Evolutionary conservation across 768 basidiomycete species (phyloP).

Genomic region (Agrocybe pediades): DNA sequence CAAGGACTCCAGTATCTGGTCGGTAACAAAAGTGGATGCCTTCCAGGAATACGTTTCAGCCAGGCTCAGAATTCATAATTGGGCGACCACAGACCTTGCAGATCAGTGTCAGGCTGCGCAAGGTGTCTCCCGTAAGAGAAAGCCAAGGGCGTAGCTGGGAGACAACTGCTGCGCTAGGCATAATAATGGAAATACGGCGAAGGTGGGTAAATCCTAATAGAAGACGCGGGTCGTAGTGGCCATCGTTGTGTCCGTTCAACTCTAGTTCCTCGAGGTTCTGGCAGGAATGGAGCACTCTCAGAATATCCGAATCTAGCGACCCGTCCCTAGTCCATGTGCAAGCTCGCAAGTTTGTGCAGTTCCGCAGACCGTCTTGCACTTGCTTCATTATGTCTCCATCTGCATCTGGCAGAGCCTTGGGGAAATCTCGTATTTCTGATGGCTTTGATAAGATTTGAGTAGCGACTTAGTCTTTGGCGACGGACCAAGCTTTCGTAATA

Average conservation of each 20-base stretch:
- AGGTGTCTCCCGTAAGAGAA: constrained; percentile 37
- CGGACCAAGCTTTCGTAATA: constrained; percentile 62
- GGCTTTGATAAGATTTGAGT: background rate
- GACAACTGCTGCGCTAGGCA: constrained; percentile 65
- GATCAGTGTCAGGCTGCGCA: constrained; percentile 63
- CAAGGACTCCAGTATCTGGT: constrained; percentile 50
- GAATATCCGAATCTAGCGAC: constrained; percentile 60
- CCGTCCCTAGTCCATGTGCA: constrained; percentile 86
- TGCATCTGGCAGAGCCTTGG: constrained; percentile 44
- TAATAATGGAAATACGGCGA: constrained; percentile 64
- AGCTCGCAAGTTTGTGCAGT: constrained; percentile 60
- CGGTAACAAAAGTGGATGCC: constrained; percentile 62
- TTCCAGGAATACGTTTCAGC: constrained; percentile 21
- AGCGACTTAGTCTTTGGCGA: background rate
- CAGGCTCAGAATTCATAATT: background rate
- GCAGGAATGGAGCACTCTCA: constrained; percentile 50
- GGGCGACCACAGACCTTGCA: constrained; percentile 55
- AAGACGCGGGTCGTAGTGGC: constrained; percentile 54
- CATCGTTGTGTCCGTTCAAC: constrained; percentile 67
- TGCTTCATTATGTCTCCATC: constrained; percentile 36
- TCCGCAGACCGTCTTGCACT: constrained; percentile 53
- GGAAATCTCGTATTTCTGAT: constrained; percentile 75
- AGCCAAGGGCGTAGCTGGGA: constrained; percentile 55
- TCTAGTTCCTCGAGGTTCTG: constrained; percentile 56
- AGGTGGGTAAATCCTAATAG: constrained; percentile 55